Percentiles rank a stretch among this genome's conserved stretches.
Conservation (phyloP, 441 rosid species). For the Raphanus hybrid region DNA sequence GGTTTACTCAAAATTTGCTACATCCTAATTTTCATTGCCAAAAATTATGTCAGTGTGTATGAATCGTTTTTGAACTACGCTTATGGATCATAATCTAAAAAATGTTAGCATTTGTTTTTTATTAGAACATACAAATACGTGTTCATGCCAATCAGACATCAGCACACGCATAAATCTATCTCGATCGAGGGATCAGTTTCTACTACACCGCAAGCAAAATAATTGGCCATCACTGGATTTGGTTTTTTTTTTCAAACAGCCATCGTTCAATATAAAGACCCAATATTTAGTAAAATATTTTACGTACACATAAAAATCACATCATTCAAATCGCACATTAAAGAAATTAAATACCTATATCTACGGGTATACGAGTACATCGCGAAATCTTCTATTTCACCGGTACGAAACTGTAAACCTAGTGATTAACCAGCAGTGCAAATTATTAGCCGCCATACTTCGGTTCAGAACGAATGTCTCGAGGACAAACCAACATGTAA, state of each 20-base stretch:
- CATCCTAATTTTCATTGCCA: background rate
- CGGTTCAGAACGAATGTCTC: constrained; percentile 17
- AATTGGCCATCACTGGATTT: background rate
- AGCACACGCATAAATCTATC: background rate
- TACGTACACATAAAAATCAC: constrained; percentile 23
- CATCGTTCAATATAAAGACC: background rate
- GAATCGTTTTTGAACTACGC: background rate
- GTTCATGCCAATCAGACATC: background rate
- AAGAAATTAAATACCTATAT: background rate
- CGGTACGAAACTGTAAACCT: constrained; percentile 31
- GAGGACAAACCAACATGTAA: constrained; percentile 30
- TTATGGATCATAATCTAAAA: background rate
- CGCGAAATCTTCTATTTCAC: constrained; percentile 5
- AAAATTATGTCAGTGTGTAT: constrained; percentile 5
- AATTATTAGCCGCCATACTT: constrained; percentile 37
- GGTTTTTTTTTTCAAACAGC: background rate
- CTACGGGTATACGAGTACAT: constrained; percentile 33
- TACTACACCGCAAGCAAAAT: background rate
- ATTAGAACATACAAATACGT: background rate
- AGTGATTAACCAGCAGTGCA: constrained; percentile 35
- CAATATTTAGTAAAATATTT: background rate
- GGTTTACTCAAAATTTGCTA: constrained; percentile 4
- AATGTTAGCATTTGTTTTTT: background rate
- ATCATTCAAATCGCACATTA: constrained; percentile 31
- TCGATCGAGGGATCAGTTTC: background rate